Evolutionary conservation across 2,329 filamentous ascomycete species (phyloP), one percentile per base, ranked within the genome.

Genomic region (Epichloe gansuensis): DNA sequence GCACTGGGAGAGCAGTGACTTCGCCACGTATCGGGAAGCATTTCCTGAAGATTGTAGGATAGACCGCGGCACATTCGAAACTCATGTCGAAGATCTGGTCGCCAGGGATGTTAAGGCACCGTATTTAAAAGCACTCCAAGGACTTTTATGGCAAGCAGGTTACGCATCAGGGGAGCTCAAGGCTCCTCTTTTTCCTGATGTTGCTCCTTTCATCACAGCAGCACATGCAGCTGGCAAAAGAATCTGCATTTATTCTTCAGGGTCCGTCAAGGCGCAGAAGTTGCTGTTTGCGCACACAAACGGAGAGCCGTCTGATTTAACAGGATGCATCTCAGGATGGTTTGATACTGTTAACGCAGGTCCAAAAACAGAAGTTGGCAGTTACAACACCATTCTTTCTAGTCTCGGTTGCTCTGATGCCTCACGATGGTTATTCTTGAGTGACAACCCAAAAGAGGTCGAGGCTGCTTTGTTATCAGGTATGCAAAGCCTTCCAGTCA

Each of bases 291-390:
- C 76, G 55, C 81, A 90, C 63, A 83, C 80, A 43, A 72, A 78
- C 56, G 74, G 77, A 7, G 69, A 75, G 55, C 74, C 75, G 17
- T 70, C 75, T n/a, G 80, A 88, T 63, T 65, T 87, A 60, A 78
- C 74, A 3, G 69, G 70, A 1, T 65, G 80, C 52, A 76, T 89
- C 54, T 73, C 72, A 45, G 83, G 76, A 59, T 88, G 82, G 75
- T 91, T 88, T 63, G 88, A 93, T 66, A 91, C 87, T 3, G 79
- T 86, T 54, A 91, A 88, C 65, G 87, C 88, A 35, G 88, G 88
- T 1, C 75, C 79, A 52, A 93, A 93, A 72, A 79, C 76, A 46
- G 80, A 88, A 60, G 65, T 69, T 41, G 67, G 65, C 23, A 91
- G 86, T 65, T 93, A 91, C 68, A 66, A 70, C 59, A 80, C 73